Evolutionary conservation across 2,329 filamentous ascomycete species (phyloP).

Genomic region (Dactylellina cionopaga): DNA sequence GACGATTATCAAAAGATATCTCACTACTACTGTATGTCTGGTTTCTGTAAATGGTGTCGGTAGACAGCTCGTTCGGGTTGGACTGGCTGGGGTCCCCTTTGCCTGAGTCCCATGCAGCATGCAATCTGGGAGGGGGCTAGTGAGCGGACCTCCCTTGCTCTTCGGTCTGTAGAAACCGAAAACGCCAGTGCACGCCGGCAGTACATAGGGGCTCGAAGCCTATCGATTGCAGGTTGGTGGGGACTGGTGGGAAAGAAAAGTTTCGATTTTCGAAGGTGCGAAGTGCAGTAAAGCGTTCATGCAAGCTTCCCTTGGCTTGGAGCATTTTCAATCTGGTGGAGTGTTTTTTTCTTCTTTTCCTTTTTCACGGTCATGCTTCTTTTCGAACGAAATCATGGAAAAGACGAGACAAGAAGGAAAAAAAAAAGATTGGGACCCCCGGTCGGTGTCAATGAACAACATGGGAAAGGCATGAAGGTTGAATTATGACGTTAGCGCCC

Average conservation of each 20-base stretch:
- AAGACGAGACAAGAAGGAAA: not conserved
- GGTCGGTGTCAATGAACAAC: too few relatives aligned
- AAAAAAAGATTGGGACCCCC: not conserved
- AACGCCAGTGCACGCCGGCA: not conserved
- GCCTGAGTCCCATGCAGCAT: constrained; percentile 28
- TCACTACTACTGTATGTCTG: too few relatives aligned
- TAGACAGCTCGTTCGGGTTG: constrained; percentile 13
- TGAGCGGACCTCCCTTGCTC: not conserved
- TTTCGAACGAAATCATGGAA: constrained; percentile 43
- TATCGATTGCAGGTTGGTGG: constrained; percentile 33
- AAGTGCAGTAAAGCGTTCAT: too few relatives aligned
- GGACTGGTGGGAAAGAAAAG: too few relatives aligned
- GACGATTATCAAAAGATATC: not conserved
- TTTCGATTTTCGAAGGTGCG: too few relatives aligned
- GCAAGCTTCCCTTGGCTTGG: not conserved
- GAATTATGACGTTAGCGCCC: constrained; percentile 48
- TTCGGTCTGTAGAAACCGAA: not conserved
- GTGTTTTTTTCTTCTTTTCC: constrained; percentile 5
- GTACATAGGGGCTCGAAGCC: constrained; percentile 26
- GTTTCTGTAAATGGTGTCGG: too few relatives aligned
- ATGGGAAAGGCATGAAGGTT: too few relatives aligned
- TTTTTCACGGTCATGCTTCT: not conserved
- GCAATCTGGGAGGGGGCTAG: constrained; percentile 18
- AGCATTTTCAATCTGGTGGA: not conserved
- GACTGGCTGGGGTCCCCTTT: constrained; percentile 22